phyloP scores from a whole-genome alignment of 176 grass and related monocot species.

The Oryza longistaminata region DNA sequence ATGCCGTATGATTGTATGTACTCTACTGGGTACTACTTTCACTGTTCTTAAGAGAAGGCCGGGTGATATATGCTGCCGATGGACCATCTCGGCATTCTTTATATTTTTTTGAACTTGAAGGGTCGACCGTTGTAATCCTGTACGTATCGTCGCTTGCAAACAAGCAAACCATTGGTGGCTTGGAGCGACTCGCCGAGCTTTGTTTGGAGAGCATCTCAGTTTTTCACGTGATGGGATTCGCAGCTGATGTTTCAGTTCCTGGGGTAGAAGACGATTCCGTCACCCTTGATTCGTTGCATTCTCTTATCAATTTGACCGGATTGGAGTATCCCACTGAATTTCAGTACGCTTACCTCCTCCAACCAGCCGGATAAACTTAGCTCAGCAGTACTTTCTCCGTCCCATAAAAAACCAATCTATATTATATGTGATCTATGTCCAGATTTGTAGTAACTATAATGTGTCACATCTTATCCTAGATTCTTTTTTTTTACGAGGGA shows the following conservation, averaged over 20 bases:
- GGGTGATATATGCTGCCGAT: neutral
- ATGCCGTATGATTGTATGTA: neutral
- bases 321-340: neutral
- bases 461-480: no score
- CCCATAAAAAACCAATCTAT: no score
- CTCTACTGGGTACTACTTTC: neutral
- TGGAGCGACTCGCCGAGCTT: neutral
- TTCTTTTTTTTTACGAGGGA: no score
- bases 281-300: conserved; percentile 5
- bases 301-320: neutral
- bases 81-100: neutral
- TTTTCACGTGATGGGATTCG: conserved; percentile 14
- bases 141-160: neutral
- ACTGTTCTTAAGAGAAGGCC: neutral
- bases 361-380: neutral
- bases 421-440: no score
- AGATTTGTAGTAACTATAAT: no score
- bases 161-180: neutral
- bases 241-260: neutral
- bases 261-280: conserved; percentile 3
- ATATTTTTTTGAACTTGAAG: neutral
- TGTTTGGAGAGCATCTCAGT: neutral
- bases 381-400: neutral
- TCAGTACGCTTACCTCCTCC: neutral
- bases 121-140: conserved; percentile 13